Evolutionary conservation across 1,284 basidiomycete genomes (phyloP), one percentile per base, ranked within the genome.

Genomic region (Boletus calvinii): DNA sequence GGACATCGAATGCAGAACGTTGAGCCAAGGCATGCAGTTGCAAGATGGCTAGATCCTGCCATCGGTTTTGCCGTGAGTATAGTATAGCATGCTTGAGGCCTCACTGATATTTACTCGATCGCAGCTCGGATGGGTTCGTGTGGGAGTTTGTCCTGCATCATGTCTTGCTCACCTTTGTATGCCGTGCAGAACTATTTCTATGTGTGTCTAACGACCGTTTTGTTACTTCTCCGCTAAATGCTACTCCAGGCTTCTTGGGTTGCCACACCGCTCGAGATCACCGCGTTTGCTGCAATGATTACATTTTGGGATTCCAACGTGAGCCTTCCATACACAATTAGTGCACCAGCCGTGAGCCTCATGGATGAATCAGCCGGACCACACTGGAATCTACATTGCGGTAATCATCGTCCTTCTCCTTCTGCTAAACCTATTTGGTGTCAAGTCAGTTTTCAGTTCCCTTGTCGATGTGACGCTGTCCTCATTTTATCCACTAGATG

Each of bases 391-490:
- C 29, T 92, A 91, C 73, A 87, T 84, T 20, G 79, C 80, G 3
- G 74, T 83, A 52, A 73, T 85, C 42, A 77, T 83, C 40, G 70
- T 88, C 15, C 62, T 80, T 6, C 80, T 87, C 26, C 79, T 81
- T 59, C 60, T 76, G 9, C 82, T 90, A 74, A 94, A 94, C 66
- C 78, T 92, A 41, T 84, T 92, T 57, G 87, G 88, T 55, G 86
- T 90, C 15, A 74, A 77, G 71, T 82, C 46, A 52, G 63, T 54
- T 18, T 40, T 11, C 1, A 12, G 11, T 39, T 9, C 13, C 15
- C 8, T 36, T 36, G 12, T 2, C 8, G 3, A 13, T 30, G 20
- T 40, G 22, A n/a, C 10, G 6, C 9, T 34, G 13, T 35, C 13
- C 43, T 49, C 10, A 53, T 35, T 32, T 6, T 38, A 40, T 51